These are phyloP conservation scores for Collybiopsis confluens DNA, from an alignment of 768 basidiomycete genomes.

Conservation along the genomic window DNA sequence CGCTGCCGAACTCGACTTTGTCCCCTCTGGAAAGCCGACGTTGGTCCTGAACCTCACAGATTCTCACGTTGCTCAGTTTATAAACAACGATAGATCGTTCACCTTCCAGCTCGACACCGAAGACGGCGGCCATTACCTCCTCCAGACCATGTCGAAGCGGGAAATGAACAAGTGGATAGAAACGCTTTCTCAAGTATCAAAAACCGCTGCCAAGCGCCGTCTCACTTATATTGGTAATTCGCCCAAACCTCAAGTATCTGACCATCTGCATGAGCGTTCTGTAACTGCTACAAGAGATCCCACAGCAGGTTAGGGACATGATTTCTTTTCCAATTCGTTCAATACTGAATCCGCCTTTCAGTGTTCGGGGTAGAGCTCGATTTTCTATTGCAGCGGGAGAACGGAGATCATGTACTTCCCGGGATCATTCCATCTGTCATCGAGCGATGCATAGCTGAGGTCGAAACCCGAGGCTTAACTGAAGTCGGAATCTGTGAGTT, in stretches of 20 bases:
- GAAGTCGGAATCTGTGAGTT: slow-evolving; percentile 82
- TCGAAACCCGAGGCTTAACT: slow-evolving; percentile 70
- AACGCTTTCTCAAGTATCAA: slow-evolving; percentile 66
- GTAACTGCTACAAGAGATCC: slow-evolving; percentile 63
- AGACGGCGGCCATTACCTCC: slow-evolving; percentile 78
- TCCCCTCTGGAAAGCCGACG: slow-evolving; percentile 66
- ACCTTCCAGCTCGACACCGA: slow-evolving; percentile 82
- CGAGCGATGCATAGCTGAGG: slow-evolving; percentile 59
- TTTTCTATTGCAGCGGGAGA: slow-evolving; percentile 64
- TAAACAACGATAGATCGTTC: slow-evolving; percentile 80
- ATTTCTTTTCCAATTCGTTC: not conserved
- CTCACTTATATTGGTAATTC: slow-evolving; percentile 76
- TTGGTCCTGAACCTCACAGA: slow-evolving; percentile 72
- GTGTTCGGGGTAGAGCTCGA: slow-evolving; percentile 78
- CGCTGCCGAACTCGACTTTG: slow-evolving; percentile 72
- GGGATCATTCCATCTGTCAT: slow-evolving; percentile 67
- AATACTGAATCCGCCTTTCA: slow-evolving; percentile 19
- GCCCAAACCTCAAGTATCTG: slow-evolving; percentile 68
- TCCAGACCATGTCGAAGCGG: slow-evolving; percentile 66
- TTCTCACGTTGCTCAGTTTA: slow-evolving; percentile 63
- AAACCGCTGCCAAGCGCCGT: slow-evolving; percentile 70
- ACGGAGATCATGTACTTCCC: slow-evolving; percentile 40
- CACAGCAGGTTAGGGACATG: slow-evolving; percentile 53
- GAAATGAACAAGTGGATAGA: slow-evolving; percentile 80
- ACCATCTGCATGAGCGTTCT: slow-evolving; percentile 66